Evolutionary conservation across 2,329 filamentous ascomycete species (phyloP).

Genomic region (Periconia digitata): DNA sequence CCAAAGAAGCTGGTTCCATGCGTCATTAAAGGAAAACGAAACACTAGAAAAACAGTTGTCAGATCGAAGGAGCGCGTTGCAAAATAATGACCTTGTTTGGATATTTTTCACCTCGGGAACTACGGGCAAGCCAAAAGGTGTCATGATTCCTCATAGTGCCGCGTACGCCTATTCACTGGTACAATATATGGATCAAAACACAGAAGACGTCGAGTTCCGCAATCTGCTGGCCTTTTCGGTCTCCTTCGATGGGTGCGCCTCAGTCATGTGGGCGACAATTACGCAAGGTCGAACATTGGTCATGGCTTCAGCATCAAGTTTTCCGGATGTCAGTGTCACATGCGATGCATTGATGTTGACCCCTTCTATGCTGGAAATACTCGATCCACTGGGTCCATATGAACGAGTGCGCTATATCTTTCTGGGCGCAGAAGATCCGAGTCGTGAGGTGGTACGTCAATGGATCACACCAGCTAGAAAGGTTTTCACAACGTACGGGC

Average conservation of each 20-base stretch:
- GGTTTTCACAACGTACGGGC: slow-evolving; percentile 11
- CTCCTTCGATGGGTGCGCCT: slow-evolving; percentile 7
- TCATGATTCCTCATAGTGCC: slow-evolving; percentile 11
- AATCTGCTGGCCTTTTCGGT: slow-evolving; percentile 6
- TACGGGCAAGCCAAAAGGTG: slow-evolving; percentile 23
- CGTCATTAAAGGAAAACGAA: neutral
- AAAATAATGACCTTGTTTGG: slow-evolving; percentile 6
- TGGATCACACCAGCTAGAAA: slow-evolving; percentile 7
- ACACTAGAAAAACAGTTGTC: neutral
- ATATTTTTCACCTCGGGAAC: slow-evolving; percentile 22
- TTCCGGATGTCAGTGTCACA: slow-evolving; percentile 5
- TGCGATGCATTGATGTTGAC: slow-evolving; percentile 9
- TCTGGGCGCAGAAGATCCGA: slow-evolving; percentile 7
- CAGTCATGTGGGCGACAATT: slow-evolving; percentile 4
- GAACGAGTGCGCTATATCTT: slow-evolving; percentile 5
- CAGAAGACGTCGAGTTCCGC: neutral
- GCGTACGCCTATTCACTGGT: neutral
- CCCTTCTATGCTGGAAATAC: slow-evolving; percentile 10
- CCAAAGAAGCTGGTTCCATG: slow-evolving; percentile 5
- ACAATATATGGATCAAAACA: neutral
- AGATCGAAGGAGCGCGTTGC: neutral
- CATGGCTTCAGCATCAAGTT: slow-evolving; percentile 9
- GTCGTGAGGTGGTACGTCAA: neutral
- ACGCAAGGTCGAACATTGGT: slow-evolving; percentile 4
- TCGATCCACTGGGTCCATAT: slow-evolving; percentile 8